Base-by-base conservation (phyloP, 2,329 filamentous ascomycete genomes). In the Phoma herbarum region DNA sequence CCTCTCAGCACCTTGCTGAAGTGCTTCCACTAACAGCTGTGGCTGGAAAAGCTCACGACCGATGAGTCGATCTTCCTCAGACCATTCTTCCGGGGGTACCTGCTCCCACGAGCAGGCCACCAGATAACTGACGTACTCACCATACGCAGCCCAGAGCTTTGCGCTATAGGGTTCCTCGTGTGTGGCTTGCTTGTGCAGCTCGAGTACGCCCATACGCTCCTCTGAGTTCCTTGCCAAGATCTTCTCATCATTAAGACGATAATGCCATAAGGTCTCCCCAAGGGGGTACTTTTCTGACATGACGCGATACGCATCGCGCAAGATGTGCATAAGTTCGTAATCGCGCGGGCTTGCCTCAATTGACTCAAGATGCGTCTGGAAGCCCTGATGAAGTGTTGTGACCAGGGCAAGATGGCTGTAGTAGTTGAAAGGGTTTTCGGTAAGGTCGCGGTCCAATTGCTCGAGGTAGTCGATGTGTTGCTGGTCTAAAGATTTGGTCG, bases 201-300 rank as follows among this genome's bases (percentile, higher is more conserved):
- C 91, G 71, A 93, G 83, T 46, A 91, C 82, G 61, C 84, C 83
- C 72, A 92, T 84, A 66, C 89, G 87, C 68, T 86, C 84, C 61
- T 92, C 89, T 53, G 90, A 73, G 77, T 72, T 88, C 79, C 71
- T 80, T 73, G 72, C 89, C 81, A 78, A 82, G 79, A 77, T 84
- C 81, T 84, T 85, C 66, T 90, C 86, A 75, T 93, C 91, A 61
- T 91, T 86, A 64, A 94, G 84, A 77, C 90, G 91, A 67, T 90
- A 89, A 66, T 90, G 78, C 91, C 91, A 95, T 74, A 85, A 85
- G 58, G 90, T 87, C 80, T 95, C 91, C 69, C 90, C 90, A 65
- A 92, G 83, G 44, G 90, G 88, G 66, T 88, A 89, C 20, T 86
- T 82, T 51, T 83, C 82, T 64, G 86, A 83, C 83, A 89, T 86